Conservation (phyloP, 805 yeast genomes). For the Cyberlindnera subsufficiens region DNA sequence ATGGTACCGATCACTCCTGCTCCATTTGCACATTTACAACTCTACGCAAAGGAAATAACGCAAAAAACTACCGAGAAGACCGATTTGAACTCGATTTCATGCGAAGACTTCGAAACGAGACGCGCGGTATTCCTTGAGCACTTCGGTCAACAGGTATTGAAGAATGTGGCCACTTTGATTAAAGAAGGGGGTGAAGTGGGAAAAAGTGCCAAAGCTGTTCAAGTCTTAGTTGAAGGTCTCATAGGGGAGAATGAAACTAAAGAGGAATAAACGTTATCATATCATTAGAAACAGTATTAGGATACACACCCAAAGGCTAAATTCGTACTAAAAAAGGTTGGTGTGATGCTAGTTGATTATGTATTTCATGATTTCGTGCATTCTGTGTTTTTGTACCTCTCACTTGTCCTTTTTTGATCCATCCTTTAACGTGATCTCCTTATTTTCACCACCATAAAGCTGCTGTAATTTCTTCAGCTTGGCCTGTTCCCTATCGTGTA, state of each 20-base stretch:
- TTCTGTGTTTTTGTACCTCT: not conserved
- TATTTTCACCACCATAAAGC: conserved; percentile 5
- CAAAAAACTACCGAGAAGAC: conserved; percentile 13
- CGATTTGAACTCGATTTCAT: conserved; percentile 40
- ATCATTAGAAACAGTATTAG: too few species aligned
- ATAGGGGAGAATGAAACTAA: not conserved
- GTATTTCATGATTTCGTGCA: not conserved
- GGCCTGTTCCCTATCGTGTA: conserved; percentile 31
- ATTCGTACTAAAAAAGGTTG: not conserved
- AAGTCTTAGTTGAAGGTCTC: conserved; percentile 9
- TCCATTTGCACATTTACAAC: conserved; percentile 58
- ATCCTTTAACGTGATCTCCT: not conserved
- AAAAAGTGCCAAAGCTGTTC: conserved; percentile 34
- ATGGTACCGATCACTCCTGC: conserved; percentile 50
- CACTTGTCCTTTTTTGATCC: conserved; percentile 4
- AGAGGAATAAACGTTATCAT: not conserved
- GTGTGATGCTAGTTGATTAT: not conserved
- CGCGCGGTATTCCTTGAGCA: conserved; percentile 46
- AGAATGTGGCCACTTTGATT: conserved; percentile 43
- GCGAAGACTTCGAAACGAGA: conserved; percentile 60
- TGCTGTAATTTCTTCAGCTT: conserved; percentile 23
- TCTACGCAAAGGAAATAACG: conserved; percentile 41
- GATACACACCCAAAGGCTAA: too few species aligned
- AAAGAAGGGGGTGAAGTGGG: conserved; percentile 76
- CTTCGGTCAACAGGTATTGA: conserved; percentile 41